phyloP scores from a whole-genome alignment of 2,329 filamentous ascomycete genomes.

The Purpureocillium takamizusanense region DNA sequence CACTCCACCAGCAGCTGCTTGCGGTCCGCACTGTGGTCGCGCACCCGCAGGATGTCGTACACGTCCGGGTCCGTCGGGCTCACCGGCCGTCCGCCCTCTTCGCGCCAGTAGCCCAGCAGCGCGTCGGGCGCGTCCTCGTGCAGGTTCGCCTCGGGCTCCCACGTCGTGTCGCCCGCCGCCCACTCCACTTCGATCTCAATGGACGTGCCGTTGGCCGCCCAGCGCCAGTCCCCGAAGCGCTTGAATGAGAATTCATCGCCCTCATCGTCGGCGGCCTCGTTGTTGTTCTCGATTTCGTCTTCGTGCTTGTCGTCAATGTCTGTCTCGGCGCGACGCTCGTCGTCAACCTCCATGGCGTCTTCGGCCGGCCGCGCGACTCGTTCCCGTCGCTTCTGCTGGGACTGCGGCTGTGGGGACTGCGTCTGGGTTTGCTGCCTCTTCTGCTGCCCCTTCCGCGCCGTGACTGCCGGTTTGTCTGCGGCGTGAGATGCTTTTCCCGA shows the following conservation, averaged over 20 bases:
- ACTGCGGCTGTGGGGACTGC: no score
- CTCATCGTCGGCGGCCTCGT: neutral
- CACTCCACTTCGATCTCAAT: constrained; percentile 23
- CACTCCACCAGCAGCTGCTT: constrained; percentile 24
- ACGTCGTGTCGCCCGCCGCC: constrained; percentile 18
- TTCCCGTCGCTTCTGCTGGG: no score
- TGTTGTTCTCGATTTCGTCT: no score
- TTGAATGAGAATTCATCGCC: constrained; percentile 11
- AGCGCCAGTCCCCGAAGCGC: constrained; percentile 17
- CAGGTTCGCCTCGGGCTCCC: constrained; percentile 23
- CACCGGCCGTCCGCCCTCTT: constrained; percentile 18
- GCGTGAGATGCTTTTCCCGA: no score
- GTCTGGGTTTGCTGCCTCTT: no score
- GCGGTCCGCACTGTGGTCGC: constrained; percentile 18
- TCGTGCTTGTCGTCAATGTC: no score
- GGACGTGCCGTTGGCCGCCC: constrained; percentile 11
- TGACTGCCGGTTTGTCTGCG: no score
- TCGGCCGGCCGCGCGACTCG: no score
- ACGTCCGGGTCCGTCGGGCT: constrained; percentile 20
- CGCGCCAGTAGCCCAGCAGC: constrained; percentile 23
- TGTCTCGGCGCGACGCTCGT: no score
- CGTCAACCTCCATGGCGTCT: no score
- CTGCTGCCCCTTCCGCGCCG: no score
- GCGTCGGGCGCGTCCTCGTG: constrained; percentile 21
- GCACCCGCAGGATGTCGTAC: constrained; percentile 23